Evolutionary conservation across 1,284 basidiomycete genomes (phyloP), one percentile per base, ranked within the genome.

Genomic region (Cerrena zonata): DNA sequence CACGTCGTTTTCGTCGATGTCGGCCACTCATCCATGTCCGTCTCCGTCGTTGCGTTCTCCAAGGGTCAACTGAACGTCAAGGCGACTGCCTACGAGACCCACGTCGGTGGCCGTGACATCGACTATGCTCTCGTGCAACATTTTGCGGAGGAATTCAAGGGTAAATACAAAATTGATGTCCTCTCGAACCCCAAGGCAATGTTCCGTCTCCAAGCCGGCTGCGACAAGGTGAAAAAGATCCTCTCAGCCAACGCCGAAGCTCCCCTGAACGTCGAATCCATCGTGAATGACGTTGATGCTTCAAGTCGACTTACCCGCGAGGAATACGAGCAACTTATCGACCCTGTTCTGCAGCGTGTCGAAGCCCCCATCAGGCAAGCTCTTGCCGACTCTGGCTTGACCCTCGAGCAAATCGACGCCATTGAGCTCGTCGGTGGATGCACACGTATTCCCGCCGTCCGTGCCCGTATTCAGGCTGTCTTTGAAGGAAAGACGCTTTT

Each of bases 121-220:
- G 94, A 96, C 74, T 84, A 82, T 63, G 89, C 86, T 10, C 84
- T 97, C 57, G 81, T 94, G 37, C 67, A 82, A 61, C 82, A 96
- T 75, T 96, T 96, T 65, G 80, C 92, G 19, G 71, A 80, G 46
- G 89, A 96, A 71, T 96, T 96, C 80, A 86, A 92, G 74, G 69
- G 70, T 25, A 95, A 95, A 70, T 96, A 96, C 82, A 94, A 92
- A 72, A 91, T 97, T 64, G 92, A 96, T 68, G 92, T 95, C 59
- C 69, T 92, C 60, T 82, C 80, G 53, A 92, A 79, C 70, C 89
- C 91, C 62, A 96, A 96, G 72, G 94, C 91, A 25, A 78, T 77
- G 45, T 97, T 96, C 89, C 86, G 94, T 62, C 83, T 96, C 47
- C 68, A 77, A 30, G 84, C 87, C 23, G 84, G 87, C 15, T 91